A percentile compares a stretch with the other conserved stretches of the same genome.
These are phyloP conservation scores for Globisporangium nodosum DNA, from an alignment of 352 stramenopile genomes.

Conservation along the genomic window DNA sequence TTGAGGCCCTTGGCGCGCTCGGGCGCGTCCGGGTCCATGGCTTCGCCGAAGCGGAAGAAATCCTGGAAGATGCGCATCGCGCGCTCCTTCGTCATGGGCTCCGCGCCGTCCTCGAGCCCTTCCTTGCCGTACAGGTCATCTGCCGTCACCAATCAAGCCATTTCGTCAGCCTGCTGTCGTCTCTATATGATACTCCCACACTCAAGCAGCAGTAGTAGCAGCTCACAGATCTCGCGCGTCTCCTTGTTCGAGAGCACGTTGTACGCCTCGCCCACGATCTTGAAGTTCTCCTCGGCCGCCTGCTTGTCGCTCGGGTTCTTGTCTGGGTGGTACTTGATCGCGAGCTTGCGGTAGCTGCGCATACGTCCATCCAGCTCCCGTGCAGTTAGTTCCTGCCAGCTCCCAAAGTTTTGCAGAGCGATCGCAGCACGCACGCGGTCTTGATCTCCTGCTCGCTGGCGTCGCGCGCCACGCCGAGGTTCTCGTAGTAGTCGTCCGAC, in stretches of 20 bases:
- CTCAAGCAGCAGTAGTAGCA: not conserved
- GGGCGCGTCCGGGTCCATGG: conserved; percentile 79
- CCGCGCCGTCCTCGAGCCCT: conserved; percentile 77
- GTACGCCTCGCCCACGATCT: conserved; percentile 92
- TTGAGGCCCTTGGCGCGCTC: conserved; percentile 74
- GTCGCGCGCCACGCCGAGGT: conserved; percentile 61
- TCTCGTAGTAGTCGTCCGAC: conserved; percentile 85
- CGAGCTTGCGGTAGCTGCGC: conserved; percentile 85
- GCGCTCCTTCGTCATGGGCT: conserved; percentile 81
- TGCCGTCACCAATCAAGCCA: conserved; percentile 10
- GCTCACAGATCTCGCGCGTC: conserved; percentile 85
- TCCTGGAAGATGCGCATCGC: conserved; percentile 84
- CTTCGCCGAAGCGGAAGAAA: conserved; percentile 80
- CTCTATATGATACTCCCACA: not conserved
- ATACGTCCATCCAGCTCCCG: too few species aligned
- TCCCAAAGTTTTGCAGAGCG: not conserved
- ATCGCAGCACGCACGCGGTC: conserved; percentile 44
- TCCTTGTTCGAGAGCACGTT: conserved; percentile 91
- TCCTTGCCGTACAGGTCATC: conserved; percentile 93
- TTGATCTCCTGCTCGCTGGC: conserved; percentile 82
- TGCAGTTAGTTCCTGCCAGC: too few species aligned
- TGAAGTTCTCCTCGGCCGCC: conserved; percentile 90
- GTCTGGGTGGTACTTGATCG: conserved; percentile 92
- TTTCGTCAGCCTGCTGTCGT: not conserved
- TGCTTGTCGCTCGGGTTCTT: conserved; percentile 87